Conservation (phyloP, 768 basidiomycete species). For the Suillus spraguei region DNA sequence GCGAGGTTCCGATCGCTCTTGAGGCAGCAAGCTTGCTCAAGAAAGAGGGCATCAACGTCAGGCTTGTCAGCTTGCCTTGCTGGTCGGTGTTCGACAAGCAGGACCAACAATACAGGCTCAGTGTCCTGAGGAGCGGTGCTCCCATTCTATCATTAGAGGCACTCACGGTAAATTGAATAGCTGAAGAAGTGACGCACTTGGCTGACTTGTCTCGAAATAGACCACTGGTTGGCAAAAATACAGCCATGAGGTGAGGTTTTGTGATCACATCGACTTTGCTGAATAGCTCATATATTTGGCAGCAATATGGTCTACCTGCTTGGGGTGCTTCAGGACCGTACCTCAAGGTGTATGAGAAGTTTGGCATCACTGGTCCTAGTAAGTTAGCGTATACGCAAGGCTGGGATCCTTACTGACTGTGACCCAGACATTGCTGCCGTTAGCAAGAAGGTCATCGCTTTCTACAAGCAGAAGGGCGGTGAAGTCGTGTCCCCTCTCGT, state of each 20-base stretch:
- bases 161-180: conserved; percentile 47
- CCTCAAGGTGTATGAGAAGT: conserved; percentile 88
- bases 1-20: conserved; percentile 85
- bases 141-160: conserved; percentile 92
- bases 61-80: conserved; percentile 88
- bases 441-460: conserved; percentile 83
- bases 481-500: conserved; percentile 73
- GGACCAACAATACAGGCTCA: conserved; percentile 73
- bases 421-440: conserved; percentile 70
- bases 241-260: conserved; percentile 69
- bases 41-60: conserved; percentile 75
- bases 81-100: conserved; percentile 89
- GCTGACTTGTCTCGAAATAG: conserved; percentile 18
- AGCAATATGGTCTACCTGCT: conserved; percentile 70
- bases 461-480: conserved; percentile 82
- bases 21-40: conserved; percentile 85
- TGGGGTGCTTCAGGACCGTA: conserved; percentile 95
- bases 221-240: conserved; percentile 89
- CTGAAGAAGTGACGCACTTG: conserved; percentile 5
- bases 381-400: conserved; percentile 31
- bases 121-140: conserved; percentile 85
- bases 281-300: conserved; percentile 18
- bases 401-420: conserved; percentile 13
- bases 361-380: conserved; percentile 80
- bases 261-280: conserved; percentile 1